Conservation (phyloP, 202 grass and related monocot genomes). For the Bolboschoenoplectus hybrid region DNA sequence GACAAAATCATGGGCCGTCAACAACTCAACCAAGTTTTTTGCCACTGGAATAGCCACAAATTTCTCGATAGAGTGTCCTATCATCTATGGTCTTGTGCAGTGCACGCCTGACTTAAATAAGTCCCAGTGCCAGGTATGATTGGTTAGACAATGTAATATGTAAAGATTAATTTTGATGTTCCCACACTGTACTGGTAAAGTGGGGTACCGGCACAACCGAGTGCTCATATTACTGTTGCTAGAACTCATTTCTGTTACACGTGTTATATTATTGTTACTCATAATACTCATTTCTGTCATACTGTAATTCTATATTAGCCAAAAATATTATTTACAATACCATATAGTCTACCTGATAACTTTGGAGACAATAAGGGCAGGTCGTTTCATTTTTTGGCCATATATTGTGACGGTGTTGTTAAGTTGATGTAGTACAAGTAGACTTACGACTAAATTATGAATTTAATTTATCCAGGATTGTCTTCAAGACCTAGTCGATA, state of each 20-base stretch:
- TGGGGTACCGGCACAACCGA: too few species aligned
- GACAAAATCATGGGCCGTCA: constrained; percentile 30
- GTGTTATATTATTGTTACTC: not conserved
- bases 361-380: not conserved
- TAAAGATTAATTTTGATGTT: too few species aligned
- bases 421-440: not conserved
- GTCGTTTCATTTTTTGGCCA: constrained; percentile 11
- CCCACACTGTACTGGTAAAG: not conserved
- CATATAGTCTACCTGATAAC: too few species aligned
- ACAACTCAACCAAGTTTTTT: constrained; percentile 44
- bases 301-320: too few species aligned
- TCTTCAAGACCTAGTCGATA: constrained; percentile 15
- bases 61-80: constrained; percentile 31
- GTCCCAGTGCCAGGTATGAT: constrained; percentile 42
- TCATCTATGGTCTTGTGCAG: constrained; percentile 59
- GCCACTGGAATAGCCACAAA: constrained; percentile 35
- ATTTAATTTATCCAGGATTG: constrained; percentile 39
- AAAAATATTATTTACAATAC: too few species aligned
- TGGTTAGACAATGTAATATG: not conserved
- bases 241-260: not conserved
- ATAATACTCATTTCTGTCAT: too few species aligned
- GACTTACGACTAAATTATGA: not conserved
- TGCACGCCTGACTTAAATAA: constrained; percentile 54
- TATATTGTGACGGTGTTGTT: not conserved
- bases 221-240: not conserved